These are phyloP conservation scores for Collybia sp. DNA, from an alignment of 768 basidiomycete genomes.

Conservation along the genomic window DNA sequence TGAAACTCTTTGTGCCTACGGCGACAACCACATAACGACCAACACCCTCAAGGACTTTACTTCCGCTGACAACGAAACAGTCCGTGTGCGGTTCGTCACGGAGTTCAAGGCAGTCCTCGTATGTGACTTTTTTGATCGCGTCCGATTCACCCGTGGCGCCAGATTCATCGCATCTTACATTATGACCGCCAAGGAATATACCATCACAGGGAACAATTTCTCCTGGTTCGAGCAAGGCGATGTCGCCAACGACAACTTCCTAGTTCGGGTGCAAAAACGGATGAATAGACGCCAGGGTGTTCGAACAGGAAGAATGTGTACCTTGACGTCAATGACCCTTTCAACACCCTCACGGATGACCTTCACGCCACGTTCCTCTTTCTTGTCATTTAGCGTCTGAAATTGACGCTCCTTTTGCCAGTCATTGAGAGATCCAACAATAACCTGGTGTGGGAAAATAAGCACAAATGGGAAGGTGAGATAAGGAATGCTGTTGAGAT, in stretches of 20 bases:
- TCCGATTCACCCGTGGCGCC: conserved; percentile 97
- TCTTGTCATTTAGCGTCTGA: conserved; percentile 85
- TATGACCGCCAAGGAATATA: conserved; percentile 88
- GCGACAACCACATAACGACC: conserved; percentile 91
- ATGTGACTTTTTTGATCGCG: conserved; percentile 84
- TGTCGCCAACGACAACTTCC: conserved; percentile 92
- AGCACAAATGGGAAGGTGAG: conserved; percentile 5
- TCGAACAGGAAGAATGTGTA: conserved; percentile 19
- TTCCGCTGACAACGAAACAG: conserved; percentile 89
- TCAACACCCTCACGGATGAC: conserved; percentile 72
- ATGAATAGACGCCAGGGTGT: conserved; percentile 7
- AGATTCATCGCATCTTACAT: conserved; percentile 93
- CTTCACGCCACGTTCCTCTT: conserved; percentile 90
- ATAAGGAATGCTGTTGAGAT: not conserved
- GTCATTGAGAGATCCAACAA: conserved; percentile 94
- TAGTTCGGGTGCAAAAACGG: conserved; percentile 27
- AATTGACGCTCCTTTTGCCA: conserved; percentile 99
- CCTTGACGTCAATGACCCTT: conserved; percentile 77
- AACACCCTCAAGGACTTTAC: conserved; percentile 92
- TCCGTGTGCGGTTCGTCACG: conserved; percentile 61
- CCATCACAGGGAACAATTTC: conserved; percentile 97
- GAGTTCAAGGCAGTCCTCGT: conserved; percentile 63
- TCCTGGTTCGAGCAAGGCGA: conserved; percentile 89
- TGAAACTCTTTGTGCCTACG: conserved; percentile 90
- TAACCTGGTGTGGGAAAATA: conserved; percentile 38